Conservation (phyloP, 2,329 filamentous ascomycete genomes). For the Neofusicoccum laricinum region DNA sequence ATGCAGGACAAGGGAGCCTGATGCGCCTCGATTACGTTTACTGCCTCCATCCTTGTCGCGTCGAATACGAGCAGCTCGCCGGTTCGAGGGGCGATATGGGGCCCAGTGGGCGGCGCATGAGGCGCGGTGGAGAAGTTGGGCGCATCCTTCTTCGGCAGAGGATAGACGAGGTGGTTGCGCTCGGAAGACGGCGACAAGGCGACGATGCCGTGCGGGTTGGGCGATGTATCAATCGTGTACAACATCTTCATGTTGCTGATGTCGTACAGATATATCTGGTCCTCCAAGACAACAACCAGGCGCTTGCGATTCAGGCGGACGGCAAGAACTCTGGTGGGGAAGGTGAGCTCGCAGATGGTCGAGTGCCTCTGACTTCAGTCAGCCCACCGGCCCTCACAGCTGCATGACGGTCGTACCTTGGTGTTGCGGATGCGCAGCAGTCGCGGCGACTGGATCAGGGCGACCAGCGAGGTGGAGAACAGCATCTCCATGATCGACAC, state of each 20-base stretch:
- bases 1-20: slow-evolving; percentile 87
- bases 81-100: slow-evolving; percentile 75
- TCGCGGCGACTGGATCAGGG: slow-evolving; percentile 85
- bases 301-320: slow-evolving; percentile 93
- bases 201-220: slow-evolving; percentile 86
- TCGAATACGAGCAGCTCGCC: slow-evolving; percentile 95
- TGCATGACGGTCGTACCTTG: slow-evolving; percentile 59
- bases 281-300: slow-evolving; percentile 87
- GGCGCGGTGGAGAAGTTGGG: slow-evolving; percentile 54
- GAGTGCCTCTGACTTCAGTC: slow-evolving; percentile 57
- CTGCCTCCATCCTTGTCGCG: slow-evolving; percentile 80
- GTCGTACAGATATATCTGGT: slow-evolving; percentile 97
- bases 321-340: slow-evolving; percentile 91
- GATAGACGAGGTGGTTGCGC: slow-evolving; percentile 93
- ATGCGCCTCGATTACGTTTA: slow-evolving; percentile 95
- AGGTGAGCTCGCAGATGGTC: slow-evolving; percentile 97
- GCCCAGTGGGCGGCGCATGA: slow-evolving; percentile 76
- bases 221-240: slow-evolving; percentile 88
- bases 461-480: slow-evolving; percentile 95
- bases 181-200: slow-evolving; percentile 92
- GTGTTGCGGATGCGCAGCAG: slow-evolving; percentile 97
- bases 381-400: slow-evolving; percentile 17
- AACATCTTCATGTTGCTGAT: slow-evolving; percentile 98
- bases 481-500: slow-evolving; percentile 98
- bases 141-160: slow-evolving; percentile 67